Conservation (phyloP, 371 early-diverging fungal species). For the Circinella umbellata region DNA sequence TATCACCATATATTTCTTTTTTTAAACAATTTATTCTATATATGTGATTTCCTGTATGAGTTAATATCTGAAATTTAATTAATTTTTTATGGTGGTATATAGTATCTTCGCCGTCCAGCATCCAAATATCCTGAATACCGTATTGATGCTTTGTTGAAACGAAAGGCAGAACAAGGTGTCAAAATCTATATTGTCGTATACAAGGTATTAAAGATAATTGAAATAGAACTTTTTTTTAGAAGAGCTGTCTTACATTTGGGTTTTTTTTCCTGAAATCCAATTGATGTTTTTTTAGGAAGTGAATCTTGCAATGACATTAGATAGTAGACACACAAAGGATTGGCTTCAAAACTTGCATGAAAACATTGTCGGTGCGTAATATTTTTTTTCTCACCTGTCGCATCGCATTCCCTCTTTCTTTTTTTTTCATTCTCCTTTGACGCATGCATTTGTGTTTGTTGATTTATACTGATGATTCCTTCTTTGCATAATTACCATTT, state of each 20-base stretch:
- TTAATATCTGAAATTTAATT: too few species aligned
- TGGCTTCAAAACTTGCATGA: constrained; percentile 75
- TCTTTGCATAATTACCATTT: background rate
- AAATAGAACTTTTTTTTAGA: background rate
- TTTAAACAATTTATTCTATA: background rate
- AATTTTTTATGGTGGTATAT: background rate
- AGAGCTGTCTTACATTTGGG: background rate
- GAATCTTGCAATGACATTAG: constrained; percentile 75
- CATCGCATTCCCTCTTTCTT: too few species aligned
- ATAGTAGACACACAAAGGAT: constrained; percentile 83
- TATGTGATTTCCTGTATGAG: background rate
- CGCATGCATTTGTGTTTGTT: background rate
- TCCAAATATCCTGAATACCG: constrained; percentile 78
- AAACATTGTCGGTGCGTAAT: constrained; percentile 69
- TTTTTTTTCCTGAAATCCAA: background rate
- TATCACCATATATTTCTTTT: background rate
- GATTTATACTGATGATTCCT: background rate
- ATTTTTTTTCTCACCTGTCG: background rate
- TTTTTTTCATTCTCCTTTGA: too few species aligned
- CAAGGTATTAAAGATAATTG: constrained; percentile 53
- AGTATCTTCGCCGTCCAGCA: constrained; percentile 85
- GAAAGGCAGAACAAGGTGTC: constrained; percentile 89
- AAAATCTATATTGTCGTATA: constrained; percentile 90
- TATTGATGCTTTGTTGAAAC: constrained; percentile 81
- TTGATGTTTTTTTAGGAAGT: constrained; percentile 63